These are phyloP conservation scores for Ophiostoma sp. DNA, from an alignment of 2,329 filamentous ascomycete genomes.

Conservation along the genomic window DNA sequence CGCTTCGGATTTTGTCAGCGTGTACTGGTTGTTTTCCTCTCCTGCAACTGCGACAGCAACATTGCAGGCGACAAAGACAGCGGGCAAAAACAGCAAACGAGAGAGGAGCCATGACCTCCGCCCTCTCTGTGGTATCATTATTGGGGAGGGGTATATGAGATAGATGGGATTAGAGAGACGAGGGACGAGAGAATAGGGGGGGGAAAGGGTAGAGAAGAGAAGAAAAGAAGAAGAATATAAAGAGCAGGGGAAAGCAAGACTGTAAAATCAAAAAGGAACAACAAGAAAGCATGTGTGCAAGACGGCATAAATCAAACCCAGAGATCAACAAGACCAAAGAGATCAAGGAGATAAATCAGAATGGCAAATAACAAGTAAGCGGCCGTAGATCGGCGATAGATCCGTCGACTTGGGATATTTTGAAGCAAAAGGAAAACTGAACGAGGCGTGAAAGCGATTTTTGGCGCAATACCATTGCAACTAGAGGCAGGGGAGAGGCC, in stretches of 20 bases:
- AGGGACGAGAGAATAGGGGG: not conserved
- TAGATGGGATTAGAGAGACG: not conserved
- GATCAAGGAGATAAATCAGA: not conserved
- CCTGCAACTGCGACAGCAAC: not conserved
- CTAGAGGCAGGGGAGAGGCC: not conserved
- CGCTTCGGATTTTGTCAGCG: conserved; percentile 14
- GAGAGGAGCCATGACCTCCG: conserved; percentile 15
- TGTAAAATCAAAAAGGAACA: not conserved
- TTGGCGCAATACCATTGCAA: not conserved
- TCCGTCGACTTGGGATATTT: not conserved
- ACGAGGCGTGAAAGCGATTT: not conserved
- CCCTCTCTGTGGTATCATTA: conserved; percentile 22
- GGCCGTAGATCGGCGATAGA: not conserved
- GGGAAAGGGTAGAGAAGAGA: not conserved
- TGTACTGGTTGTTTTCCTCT: not conserved
- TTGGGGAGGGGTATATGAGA: conserved; percentile 20
- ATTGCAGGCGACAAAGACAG: conserved; percentile 5
- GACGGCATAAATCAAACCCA: not conserved
- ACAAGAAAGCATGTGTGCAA: not conserved
- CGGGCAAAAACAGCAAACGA: conserved; percentile 17
- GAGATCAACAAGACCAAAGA: not conserved
- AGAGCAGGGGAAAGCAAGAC: not conserved
- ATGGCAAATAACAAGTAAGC: not conserved
- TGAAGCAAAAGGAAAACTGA: not conserved
- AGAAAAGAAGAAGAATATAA: not conserved